phyloP scores from a whole-genome alignment of 331 rosid species.

The Rosa hybrid region DNA sequence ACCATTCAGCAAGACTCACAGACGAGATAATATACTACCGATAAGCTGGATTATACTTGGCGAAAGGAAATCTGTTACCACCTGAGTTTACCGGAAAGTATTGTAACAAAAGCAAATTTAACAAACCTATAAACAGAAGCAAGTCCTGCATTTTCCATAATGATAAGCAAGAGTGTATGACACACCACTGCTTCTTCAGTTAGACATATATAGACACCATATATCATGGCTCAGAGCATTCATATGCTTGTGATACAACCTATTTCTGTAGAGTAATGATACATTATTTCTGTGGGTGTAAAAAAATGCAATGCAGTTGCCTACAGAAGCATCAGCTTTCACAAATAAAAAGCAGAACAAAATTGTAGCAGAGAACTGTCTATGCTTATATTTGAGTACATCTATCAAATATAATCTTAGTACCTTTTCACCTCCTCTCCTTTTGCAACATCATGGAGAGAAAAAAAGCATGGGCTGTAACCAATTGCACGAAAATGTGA shows the following conservation, averaged over 20 bases:
- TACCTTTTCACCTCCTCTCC: background rate
- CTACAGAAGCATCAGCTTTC: background rate
- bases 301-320: background rate
- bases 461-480: background rate
- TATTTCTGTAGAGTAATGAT: too few relatives aligned
- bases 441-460: background rate
- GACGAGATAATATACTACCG: too few relatives aligned
- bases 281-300: background rate
- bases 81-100: too few relatives aligned
- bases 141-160: background rate
- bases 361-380: background rate
- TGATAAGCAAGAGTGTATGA: background rate
- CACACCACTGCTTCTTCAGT: background rate
- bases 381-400: background rate
- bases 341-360: background rate
- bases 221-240: background rate
- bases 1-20: too few relatives aligned
- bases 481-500: background rate
- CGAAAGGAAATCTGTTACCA: too few relatives aligned
- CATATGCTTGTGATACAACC: background rate
- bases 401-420: background rate
- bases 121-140: background rate
- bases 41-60: too few relatives aligned
- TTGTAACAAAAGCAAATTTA: background rate
- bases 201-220: background rate